Evolutionary conservation across 768 basidiomycete species (phyloP), one percentile per base, ranked within the genome.

Genomic region (Boletus rufocinnamomeus): DNA sequence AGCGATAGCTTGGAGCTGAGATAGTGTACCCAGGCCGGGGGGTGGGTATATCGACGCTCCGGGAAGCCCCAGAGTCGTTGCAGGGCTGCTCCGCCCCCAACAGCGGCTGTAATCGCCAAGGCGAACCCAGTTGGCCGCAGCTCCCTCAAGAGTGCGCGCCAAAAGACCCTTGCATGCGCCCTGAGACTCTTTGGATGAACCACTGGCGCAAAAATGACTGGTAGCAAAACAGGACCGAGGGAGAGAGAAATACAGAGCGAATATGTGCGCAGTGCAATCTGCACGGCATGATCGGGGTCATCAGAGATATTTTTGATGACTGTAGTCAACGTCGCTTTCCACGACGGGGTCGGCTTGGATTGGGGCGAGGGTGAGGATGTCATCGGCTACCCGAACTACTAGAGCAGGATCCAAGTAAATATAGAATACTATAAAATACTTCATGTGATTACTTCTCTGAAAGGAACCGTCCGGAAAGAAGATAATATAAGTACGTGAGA

Each of bases 181-280:
- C 64, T 62, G 43, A 80, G 63, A 9, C 56, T 57, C 25, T 65
- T 62, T 48, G 64, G 58, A 59, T 60, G 70, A 28, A 60, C 48
- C 13, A 73, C 27, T 2, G 76, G 61, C 6, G 80, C 72, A 1
- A 76, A 71, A 13, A 84, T 35, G 58, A 87, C 78, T 1, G 85
- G 83, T 3, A 89, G 57, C 11, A 90, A 72, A 3, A 82, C 77
- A 1, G 90, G 89, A 3, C 83, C 84, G n/a, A 92, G 77, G 1
- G 84, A 83, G 23, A 91, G 78, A 2, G 82, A 85, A 10, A 89
- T 75, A 0, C 83, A 79, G 11, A 92, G 80, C 5, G 76, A 77
- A 71, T 90, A 92, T 0, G 91, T 87, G 62, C 89, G 80, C 32
- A 87, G 68, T 1, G 85, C 80, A 43, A 89, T 76, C 54, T 84